Percentiles rank a stretch among this genome's conserved stretches.
Conservation (phyloP, 305 asterid genomes). For the Nicotiana rustica region DNA sequence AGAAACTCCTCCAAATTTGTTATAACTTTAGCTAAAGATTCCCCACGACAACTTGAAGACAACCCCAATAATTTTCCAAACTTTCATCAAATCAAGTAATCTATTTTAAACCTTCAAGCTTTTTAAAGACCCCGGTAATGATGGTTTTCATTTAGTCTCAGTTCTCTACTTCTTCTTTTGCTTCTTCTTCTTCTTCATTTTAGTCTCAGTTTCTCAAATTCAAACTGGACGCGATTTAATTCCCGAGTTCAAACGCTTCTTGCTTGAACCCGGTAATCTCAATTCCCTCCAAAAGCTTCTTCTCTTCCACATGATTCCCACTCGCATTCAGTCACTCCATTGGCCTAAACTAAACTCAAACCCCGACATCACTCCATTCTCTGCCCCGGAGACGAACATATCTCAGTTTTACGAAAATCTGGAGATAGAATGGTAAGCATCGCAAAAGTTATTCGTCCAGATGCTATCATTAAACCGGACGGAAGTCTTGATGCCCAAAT, state of each 20-base stretch:
- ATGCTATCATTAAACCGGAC: constrained; percentile 79
- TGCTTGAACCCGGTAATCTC: constrained; percentile 83
- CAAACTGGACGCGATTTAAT: constrained; percentile 63
- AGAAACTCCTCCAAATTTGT: too few species aligned
- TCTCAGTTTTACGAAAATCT: constrained; percentile 43
- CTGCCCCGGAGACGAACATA: constrained; percentile 52
- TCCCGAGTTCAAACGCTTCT: constrained; percentile 79
- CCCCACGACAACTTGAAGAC: too few species aligned
- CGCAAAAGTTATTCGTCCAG: constrained; percentile 57
- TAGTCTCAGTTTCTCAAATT: too few species aligned
- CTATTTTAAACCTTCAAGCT: too few species aligned
- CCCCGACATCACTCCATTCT: constrained; percentile 52
- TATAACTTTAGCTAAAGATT: too few species aligned
- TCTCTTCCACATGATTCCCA: constrained; percentile 78
- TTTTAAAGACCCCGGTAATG: too few species aligned
- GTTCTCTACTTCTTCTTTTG: too few species aligned
- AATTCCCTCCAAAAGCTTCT: constrained; percentile 74
- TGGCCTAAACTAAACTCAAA: constrained; percentile 44
- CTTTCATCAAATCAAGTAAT: too few species aligned
- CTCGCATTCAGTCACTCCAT: constrained; percentile 60
- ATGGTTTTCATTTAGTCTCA: too few species aligned
- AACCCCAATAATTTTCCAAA: too few species aligned
- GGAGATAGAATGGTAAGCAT: constrained; percentile 58
- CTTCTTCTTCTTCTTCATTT: too few species aligned
- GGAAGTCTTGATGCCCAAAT: constrained; percentile 78